These are phyloP conservation scores for Gamsiella multidivaricata DNA, from an alignment of 192 early-diverging fungal genomes.

Conservation along the genomic window DNA sequence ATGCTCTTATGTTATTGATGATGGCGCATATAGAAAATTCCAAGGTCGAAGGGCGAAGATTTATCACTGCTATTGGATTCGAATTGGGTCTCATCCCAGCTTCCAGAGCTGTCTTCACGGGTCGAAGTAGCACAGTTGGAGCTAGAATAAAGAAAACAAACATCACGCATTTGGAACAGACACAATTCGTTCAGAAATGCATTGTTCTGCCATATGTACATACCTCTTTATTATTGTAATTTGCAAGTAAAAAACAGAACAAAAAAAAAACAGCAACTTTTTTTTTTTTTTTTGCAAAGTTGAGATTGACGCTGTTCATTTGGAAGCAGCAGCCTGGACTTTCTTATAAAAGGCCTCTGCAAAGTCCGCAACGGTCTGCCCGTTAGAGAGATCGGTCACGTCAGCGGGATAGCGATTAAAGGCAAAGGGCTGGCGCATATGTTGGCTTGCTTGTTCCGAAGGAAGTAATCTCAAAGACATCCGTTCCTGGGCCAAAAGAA, in stretches of 20 bases:
- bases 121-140: constrained; percentile 19
- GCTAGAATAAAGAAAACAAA: constrained; percentile 11
- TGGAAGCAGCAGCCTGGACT: constrained; percentile 16
- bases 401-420: constrained; percentile 79
- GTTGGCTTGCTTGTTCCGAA: constrained; percentile 55
- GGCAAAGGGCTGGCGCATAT: constrained; percentile 59
- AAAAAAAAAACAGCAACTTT: not conserved
- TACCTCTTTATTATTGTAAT: too few relatives aligned
- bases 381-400: constrained; percentile 78
- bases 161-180: too few relatives aligned
- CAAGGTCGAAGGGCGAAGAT: constrained; percentile 58
- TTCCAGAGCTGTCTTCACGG: constrained; percentile 43
- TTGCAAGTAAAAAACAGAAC: constrained; percentile 5
- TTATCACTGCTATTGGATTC: constrained; percentile 66
- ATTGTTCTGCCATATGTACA: too few relatives aligned
- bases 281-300: not conserved
- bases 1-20: not conserved
- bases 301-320: too few relatives aligned
- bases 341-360: constrained; percentile 70
- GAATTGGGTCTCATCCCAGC: constrained; percentile 66
- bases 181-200: too few relatives aligned
- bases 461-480: constrained; percentile 56
- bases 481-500: constrained; percentile 55
- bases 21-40: constrained; percentile 42
- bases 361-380: constrained; percentile 75